A percentile compares a stretch with the other conserved stretches of the same genome.
Evolutionary conservation across 192 early-diverging fungal species (phyloP).

Genomic region (Umbelopsis sp.): DNA sequence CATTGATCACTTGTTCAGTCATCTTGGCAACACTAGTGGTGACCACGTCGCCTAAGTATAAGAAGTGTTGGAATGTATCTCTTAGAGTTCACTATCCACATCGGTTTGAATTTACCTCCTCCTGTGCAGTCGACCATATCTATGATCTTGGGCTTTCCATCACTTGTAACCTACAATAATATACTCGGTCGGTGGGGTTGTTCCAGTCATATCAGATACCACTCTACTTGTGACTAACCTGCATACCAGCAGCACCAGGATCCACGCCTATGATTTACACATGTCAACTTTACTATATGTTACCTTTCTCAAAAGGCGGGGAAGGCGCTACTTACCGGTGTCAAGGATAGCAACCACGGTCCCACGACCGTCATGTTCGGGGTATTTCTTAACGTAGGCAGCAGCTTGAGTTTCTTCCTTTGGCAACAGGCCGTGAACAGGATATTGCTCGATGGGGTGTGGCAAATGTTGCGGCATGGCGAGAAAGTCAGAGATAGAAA

Average conservation of each 20-base stretch:
- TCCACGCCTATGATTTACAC: slow-evolving; percentile 64
- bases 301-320: not conserved
- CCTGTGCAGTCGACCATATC: slow-evolving; percentile 97
- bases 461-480: slow-evolving; percentile 5
- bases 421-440: slow-evolving; percentile 65
- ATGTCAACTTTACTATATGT: not conserved
- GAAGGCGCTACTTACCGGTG: slow-evolving; percentile 55
- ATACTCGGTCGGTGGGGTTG: not conserved
- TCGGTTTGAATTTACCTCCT: slow-evolving; percentile 40
- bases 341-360: slow-evolving; percentile 91
- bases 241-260: slow-evolving; percentile 86
- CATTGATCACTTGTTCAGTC: slow-evolving; percentile 43
- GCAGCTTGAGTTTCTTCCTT: slow-evolving; percentile 83
- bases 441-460: slow-evolving; percentile 50
- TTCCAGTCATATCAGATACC: not conserved
- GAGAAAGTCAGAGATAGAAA: not conserved
- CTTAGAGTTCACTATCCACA: not conserved
- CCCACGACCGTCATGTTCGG: slow-evolving; percentile 87
- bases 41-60: slow-evolving; percentile 60
- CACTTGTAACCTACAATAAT: slow-evolving; percentile 65
- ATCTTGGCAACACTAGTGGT: slow-evolving; percentile 64
- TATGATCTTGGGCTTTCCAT: slow-evolving; percentile 89
- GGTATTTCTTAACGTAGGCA: slow-evolving; percentile 79
- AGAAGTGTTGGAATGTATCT: not conserved
- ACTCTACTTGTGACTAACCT: slow-evolving; percentile 40